Evolutionary conservation across 2,329 filamentous ascomycete genomes (phyloP), one percentile per base, ranked within the genome.

Genomic region (Colletotrichum eremochloae): DNA sequence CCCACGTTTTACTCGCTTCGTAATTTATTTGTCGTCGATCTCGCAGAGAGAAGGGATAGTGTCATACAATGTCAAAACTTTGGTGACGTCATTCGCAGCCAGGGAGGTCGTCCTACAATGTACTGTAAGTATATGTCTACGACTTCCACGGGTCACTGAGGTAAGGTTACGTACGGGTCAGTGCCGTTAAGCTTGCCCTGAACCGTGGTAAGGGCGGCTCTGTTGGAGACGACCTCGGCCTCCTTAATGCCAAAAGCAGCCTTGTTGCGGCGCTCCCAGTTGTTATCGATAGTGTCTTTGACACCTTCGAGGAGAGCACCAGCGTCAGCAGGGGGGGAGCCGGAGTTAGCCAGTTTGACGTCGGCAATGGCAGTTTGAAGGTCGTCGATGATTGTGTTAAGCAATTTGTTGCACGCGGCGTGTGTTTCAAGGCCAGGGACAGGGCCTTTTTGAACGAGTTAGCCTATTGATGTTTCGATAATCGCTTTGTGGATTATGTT

Each of bases 191-290:
- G 48, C 48, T 15, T 3, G 2, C 0, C 3, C 48, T 2, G 0
- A 24, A 52, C 48, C n/a, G 3, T 1, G 1, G 0, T 1, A 31
- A 52, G 0, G 11, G 11, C 31, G 24, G 3, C 5, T 0, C 5
- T 14, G 8, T 11, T 11, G 1, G 48, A 9, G 1, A 0, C 0
- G 48, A 15, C 0, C n/a, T 31, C 24, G 24, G 48, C n/a, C 0
- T 18, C 1, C 11, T 31, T 31, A 2, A 31, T 24, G 5, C n/a
- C 18, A 6, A 9, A 1, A 8, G 44, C 8, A 3, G 3, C 1
- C 48, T 31, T 31, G 48, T 52, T 52, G 24, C n/a, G 48, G n/a
- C 1, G 11, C 48, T 52, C 48, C 48, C 48, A 52, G 48, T 14
- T 29, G 5, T 52, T 18, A 5, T 29, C n/a, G 1, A 52, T 11